Percentiles rank a stretch among this genome's conserved stretches.
Conservation (phyloP, 306 rosid genomes). For the Casuarina cunninghamiana region DNA sequence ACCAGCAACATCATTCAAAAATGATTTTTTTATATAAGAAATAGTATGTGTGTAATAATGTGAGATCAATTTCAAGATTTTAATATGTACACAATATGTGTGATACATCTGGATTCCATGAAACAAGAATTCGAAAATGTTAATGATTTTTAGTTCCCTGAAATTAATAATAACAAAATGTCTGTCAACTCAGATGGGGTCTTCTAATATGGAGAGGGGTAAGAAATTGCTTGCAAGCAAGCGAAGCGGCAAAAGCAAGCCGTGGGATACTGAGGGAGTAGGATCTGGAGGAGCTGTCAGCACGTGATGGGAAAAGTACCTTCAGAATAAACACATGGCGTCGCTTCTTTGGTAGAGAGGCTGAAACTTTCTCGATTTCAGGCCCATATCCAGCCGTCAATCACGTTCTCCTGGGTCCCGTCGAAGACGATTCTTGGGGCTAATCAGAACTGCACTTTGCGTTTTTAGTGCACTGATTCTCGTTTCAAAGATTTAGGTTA, state of each 20-base stretch:
- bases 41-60: too few relatives aligned
- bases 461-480: not conserved
- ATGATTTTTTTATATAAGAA: too few relatives aligned
- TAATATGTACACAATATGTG: too few relatives aligned
- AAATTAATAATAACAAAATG: too few relatives aligned
- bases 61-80: too few relatives aligned
- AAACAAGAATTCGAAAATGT: too few relatives aligned
- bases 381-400: constrained; percentile 63
- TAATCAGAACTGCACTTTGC: not conserved
- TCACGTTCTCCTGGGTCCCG: constrained; percentile 51
- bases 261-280: not conserved
- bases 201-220: too few relatives aligned
- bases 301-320: not conserved
- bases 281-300: not conserved
- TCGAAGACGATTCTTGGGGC: not conserved
- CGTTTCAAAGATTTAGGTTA: not conserved
- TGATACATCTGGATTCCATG: too few relatives aligned
- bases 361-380: constrained; percentile 17
- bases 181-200: too few relatives aligned
- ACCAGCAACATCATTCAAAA: too few relatives aligned
- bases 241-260: not conserved
- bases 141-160: too few relatives aligned
- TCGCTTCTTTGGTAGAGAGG: constrained; percentile 9
- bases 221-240: not conserved
- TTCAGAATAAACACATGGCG: not conserved